Base-by-base conservation (phyloP, 768 basidiomycete genomes). In the Coprinellus micaceus region DNA sequence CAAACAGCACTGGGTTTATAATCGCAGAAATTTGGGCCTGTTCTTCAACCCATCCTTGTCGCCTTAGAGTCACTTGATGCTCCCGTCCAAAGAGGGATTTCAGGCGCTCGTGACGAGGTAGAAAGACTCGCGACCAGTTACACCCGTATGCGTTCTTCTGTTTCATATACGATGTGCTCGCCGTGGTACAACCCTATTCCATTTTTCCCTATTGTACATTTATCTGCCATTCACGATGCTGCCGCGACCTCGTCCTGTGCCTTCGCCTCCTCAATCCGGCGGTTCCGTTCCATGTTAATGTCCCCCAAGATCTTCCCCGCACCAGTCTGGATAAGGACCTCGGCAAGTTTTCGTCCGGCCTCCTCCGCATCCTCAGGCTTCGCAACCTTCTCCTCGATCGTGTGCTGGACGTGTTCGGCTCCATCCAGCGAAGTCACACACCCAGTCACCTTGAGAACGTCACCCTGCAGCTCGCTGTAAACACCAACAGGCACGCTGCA, bases 401-500 rank as follows among this genome's bases (percentile, higher is more conserved):
- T 80, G 60, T 85, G 77, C 62, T 93, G 77, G 51, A 96, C 86
- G 61, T 94, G 91, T 7, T 67, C 70, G 22, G 65, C 69, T 0
- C 96, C 96, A 60, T 86, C 82, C 10, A 98, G 74, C 17, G 87
- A 83, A 2, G 96, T 98, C 30, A 98, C 91, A 50, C 89, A 89
- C 0, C 89, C 91, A 3, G 84, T 84, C 48, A 98, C 69, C 52
- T 75, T 80, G 57, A 99, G 71, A 1, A 67, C 58, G 11, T 61
- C 66, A 24, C 66, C 73, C 11, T 70, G 68, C 54, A 88, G 69
- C 45, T 67, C 71, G 26, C 83, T 85, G 50, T 78, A 74, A 26
- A 92, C 86, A 3, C 95, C 96, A 15, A 99, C 94, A 2, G 96
- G 96, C 0, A 99, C 95, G 59, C 91, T 94, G 73, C 97, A 99